These are phyloP conservation scores for Vitis riparia DNA, from an alignment of 164 flowering plant species.

Conservation along the genomic window DNA sequence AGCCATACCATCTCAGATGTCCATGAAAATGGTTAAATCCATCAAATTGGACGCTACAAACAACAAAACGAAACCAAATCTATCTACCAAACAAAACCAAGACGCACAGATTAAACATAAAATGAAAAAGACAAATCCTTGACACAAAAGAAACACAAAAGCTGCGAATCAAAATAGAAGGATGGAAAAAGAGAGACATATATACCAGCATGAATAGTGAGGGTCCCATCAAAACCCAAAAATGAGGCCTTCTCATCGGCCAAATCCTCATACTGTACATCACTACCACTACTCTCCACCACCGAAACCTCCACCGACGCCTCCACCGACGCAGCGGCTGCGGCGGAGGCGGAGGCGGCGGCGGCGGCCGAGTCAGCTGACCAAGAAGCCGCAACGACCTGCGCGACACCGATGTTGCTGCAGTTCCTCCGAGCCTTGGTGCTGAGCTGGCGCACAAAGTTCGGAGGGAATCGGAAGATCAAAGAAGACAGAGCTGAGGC, in stretches of 20 bases:
- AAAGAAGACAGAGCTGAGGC: conserved; percentile 49
- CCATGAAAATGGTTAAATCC: too few species aligned
- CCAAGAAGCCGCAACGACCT: conserved; percentile 91
- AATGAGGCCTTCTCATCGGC: conserved; percentile 43
- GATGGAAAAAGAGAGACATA: not conserved
- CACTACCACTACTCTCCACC: conserved; percentile 24
- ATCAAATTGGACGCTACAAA: too few species aligned
- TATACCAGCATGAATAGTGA: conserved; percentile 91
- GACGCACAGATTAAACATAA: too few species aligned
- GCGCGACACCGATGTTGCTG: conserved; percentile 97
- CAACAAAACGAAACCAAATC: not conserved
- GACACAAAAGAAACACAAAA: not conserved
- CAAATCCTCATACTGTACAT: conserved; percentile 42
- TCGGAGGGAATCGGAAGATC: conserved; percentile 82
- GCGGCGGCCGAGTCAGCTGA: conserved; percentile 35
- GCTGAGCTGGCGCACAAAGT: conserved; percentile 91
- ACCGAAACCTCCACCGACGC: conserved; percentile 31
- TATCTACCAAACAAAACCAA: not conserved
- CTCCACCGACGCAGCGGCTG: conserved; percentile 26
- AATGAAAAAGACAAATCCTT: too few species aligned
- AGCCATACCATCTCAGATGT: too few species aligned
- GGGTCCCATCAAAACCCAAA: conserved; percentile 76
- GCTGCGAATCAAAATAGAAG: not conserved
- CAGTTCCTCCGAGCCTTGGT: conserved; percentile 88
- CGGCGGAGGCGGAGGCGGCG: not conserved